phyloP scores from a whole-genome alignment of 2,329 filamentous ascomycete species.

The Xylariaceae sp. region DNA sequence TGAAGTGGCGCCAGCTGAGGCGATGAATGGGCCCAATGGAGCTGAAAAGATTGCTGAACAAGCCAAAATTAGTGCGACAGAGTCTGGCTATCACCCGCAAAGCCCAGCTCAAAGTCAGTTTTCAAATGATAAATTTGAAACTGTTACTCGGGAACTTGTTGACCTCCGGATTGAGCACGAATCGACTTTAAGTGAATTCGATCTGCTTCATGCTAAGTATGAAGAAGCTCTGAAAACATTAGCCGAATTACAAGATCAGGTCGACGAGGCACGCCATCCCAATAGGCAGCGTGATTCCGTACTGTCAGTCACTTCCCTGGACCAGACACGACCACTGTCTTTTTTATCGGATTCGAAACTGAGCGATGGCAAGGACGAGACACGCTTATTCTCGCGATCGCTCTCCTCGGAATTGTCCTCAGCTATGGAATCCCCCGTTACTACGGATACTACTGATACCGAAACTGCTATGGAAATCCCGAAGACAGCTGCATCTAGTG shows the following conservation, averaged over 20 bases:
- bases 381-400: conserved; percentile 76
- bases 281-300: conserved; percentile 52
- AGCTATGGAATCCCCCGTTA: conserved; percentile 69
- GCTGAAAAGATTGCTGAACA: conserved; percentile 16
- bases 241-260: conserved; percentile 77
- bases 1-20: conserved; percentile 18
- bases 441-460: conserved; percentile 58
- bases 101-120: conserved; percentile 79
- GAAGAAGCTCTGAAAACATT: conserved; percentile 80
- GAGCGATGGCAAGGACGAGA: conserved; percentile 63
- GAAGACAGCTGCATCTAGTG: conserved; percentile 41
- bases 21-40: conserved; percentile 9
- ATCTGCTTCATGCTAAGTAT: conserved; percentile 81
- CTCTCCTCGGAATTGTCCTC: conserved; percentile 92
- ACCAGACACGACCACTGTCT: conserved; percentile 62
- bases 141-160: conserved; percentile 84
- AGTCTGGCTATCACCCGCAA: conserved; percentile 44
- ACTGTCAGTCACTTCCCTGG: conserved; percentile 49
- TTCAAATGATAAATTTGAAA: conserved; percentile 88
- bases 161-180: conserved; percentile 91
- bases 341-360: conserved; percentile 77
- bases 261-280: conserved; percentile 72
- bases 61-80: conserved; percentile 5
- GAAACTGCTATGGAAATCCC: conserved; percentile 52
- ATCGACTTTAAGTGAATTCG: conserved; percentile 72